Evolutionary conservation across 2,329 filamentous ascomycete species (phyloP).

Genomic region (Hypocrella siamensis): DNA sequence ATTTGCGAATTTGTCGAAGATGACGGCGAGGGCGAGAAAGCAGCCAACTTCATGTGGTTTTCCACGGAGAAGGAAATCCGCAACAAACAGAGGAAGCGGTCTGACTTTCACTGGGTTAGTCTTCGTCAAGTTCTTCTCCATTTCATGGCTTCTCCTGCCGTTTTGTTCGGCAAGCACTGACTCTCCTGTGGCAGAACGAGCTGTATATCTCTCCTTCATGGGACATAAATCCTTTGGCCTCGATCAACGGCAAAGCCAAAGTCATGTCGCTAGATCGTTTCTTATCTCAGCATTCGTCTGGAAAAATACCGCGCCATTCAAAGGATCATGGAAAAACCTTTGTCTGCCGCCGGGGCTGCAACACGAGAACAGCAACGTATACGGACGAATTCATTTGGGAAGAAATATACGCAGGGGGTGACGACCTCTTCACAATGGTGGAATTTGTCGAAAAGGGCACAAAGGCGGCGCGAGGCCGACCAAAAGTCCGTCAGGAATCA

Average conservation of each 20-base stretch:
- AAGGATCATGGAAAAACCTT: constrained; percentile 75
- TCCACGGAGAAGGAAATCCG: constrained; percentile 79
- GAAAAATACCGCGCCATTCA: constrained; percentile 56
- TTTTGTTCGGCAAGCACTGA: constrained; percentile 2
- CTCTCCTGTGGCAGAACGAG: constrained; percentile 46
- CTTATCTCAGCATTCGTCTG: constrained; percentile 52
- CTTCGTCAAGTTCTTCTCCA: background rate
- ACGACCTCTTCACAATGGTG: constrained; percentile 48
- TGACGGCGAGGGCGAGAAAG: constrained; percentile 50
- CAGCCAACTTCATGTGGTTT: constrained; percentile 91
- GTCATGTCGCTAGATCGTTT: constrained; percentile 63
- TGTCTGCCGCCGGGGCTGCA: constrained; percentile 77
- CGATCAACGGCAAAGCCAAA: constrained; percentile 78
- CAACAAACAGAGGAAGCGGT: constrained; percentile 66
- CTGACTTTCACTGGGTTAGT: constrained; percentile 56
- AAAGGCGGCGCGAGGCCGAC: constrained; percentile 39
- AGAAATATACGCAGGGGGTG: constrained; percentile 54
- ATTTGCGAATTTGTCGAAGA: constrained; percentile 68
- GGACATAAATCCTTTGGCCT: constrained; percentile 72
- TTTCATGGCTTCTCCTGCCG: background rate
- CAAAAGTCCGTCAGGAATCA: constrained; percentile 15
- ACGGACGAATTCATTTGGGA: constrained; percentile 91
- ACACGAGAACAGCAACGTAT: constrained; percentile 76
- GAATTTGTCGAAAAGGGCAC: constrained; percentile 57
- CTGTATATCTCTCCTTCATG: constrained; percentile 80